Evolutionary conservation across 2,329 filamentous ascomycete species (phyloP).

Genomic region (Xylaria sp.): DNA sequence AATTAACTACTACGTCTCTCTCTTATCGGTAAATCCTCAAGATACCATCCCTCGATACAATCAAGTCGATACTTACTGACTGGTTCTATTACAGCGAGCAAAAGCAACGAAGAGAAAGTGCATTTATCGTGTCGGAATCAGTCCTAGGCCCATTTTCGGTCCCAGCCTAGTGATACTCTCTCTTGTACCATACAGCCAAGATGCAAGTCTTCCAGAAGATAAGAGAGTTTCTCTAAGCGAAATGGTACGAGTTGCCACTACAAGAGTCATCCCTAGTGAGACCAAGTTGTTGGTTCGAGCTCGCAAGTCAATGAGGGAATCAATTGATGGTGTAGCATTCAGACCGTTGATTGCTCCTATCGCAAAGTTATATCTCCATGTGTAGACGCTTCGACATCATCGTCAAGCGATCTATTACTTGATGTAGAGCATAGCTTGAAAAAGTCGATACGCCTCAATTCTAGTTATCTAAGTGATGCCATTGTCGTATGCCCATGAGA

Average conservation of each 20-base stretch:
- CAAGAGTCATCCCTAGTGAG: neutral
- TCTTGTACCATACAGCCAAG: neutral
- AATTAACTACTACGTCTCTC: neutral
- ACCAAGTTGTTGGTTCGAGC: neutral
- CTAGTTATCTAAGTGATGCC: neutral
- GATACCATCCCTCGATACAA: neutral
- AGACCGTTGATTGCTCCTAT: neutral
- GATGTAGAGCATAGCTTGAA: neutral
- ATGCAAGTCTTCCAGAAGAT: neutral
- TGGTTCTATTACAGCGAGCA: too few species aligned
- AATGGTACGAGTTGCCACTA: neutral
- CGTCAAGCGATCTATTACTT: too few species aligned
- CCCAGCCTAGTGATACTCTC: too few species aligned
- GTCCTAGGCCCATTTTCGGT: too few species aligned
- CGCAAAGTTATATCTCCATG: neutral
- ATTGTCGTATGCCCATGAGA: neutral
- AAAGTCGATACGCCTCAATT: neutral
- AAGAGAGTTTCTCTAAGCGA: neutral
- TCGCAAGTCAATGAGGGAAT: neutral
- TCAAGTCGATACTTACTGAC: too few species aligned
- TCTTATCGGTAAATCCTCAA: constrained; percentile 1
- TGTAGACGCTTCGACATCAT: neutral
- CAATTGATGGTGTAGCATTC: neutral
- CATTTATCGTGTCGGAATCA: too few species aligned
- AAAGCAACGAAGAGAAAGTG: too few species aligned